These are phyloP conservation scores for Brassica juncea DNA, from an alignment of 345 rosid species.

Conservation along the genomic window DNA sequence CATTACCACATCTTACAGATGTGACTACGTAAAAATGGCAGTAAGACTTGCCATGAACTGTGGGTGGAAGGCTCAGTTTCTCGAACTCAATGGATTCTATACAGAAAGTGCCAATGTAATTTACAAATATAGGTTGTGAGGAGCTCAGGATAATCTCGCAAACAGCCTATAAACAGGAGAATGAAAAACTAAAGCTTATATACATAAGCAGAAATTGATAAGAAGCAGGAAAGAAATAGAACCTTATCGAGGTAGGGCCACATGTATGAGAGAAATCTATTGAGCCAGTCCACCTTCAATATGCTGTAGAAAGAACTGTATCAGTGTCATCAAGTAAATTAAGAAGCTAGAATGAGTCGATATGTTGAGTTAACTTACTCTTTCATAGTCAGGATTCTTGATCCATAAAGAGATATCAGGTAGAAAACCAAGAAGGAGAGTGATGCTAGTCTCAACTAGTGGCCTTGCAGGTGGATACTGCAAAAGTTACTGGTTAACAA, in stretches of 20 bases:
- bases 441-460: too few relatives aligned
- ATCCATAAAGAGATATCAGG: too few relatives aligned
- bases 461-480: too few relatives aligned
- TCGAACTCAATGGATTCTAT: slow-evolving; percentile 59
- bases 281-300: slow-evolving; percentile 66
- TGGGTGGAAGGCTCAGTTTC: slow-evolving; percentile 61
- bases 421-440: too few relatives aligned
- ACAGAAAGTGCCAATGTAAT: slow-evolving; percentile 52
- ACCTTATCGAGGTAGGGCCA: slow-evolving; percentile 88
- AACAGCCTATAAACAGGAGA: slow-evolving; percentile 51
- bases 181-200: not conserved
- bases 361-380: too few relatives aligned
- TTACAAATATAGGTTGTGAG: slow-evolving; percentile 56
- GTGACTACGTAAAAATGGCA: not conserved
- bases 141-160: slow-evolving; percentile 50
- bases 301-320: too few relatives aligned
- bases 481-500: slow-evolving; percentile 46
- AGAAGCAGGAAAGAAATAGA: not conserved
- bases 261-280: slow-evolving; percentile 58
- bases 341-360: too few relatives aligned
- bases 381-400: too few relatives aligned
- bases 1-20: not conserved
- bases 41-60: slow-evolving; percentile 50
- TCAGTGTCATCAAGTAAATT: too few relatives aligned
- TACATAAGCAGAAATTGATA: not conserved